A percentile compares a stretch with the other conserved stretches of the same genome.
Conservation (phyloP, 2,329 filamentous ascomycete species). For the Diaporthe sp. region DNA sequence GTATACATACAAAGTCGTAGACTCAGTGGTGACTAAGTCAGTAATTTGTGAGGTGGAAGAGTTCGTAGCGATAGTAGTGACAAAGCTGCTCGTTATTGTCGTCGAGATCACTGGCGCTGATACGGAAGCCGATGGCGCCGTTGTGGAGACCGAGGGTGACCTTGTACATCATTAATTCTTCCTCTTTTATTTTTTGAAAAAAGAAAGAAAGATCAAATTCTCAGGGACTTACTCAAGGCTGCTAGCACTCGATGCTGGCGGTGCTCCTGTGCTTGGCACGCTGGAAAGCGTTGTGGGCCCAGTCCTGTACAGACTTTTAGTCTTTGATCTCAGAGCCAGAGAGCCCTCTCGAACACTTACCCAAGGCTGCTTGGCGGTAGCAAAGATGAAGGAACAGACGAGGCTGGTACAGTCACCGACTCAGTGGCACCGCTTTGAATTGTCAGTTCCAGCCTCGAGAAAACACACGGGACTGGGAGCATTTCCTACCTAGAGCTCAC, state of each 20-base stretch:
- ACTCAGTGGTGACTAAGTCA: conserved; percentile 34
- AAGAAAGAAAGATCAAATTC: neutral
- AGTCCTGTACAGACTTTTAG: neutral
- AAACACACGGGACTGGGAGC: neutral
- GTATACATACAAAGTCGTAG: conserved; percentile 28
- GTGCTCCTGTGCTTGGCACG: conserved; percentile 1
- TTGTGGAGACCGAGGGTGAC: neutral
- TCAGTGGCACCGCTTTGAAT: neutral
- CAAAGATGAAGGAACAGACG: conserved; percentile 3
- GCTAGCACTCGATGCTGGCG: conserved; percentile 16
- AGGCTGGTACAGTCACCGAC: neutral
- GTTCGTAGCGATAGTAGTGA: conserved; percentile 40
- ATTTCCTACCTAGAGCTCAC: conserved; percentile 20
- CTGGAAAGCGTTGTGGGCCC: neutral
- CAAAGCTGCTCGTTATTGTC: conserved; percentile 38
- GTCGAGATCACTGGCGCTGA: conserved; percentile 24
- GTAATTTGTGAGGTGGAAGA: conserved; percentile 40
- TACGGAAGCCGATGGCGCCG: neutral
- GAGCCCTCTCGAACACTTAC: neutral
- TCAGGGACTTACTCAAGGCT: conserved; percentile 1
- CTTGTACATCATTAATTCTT: neutral
- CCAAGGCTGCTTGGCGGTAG: neutral
- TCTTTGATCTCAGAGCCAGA: neutral
- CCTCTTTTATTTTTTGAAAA: no score
- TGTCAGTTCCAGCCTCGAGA: neutral